These are phyloP conservation scores for Saccharata proteae DNA, from an alignment of 2,329 filamentous ascomycete species.

Conservation along the genomic window DNA sequence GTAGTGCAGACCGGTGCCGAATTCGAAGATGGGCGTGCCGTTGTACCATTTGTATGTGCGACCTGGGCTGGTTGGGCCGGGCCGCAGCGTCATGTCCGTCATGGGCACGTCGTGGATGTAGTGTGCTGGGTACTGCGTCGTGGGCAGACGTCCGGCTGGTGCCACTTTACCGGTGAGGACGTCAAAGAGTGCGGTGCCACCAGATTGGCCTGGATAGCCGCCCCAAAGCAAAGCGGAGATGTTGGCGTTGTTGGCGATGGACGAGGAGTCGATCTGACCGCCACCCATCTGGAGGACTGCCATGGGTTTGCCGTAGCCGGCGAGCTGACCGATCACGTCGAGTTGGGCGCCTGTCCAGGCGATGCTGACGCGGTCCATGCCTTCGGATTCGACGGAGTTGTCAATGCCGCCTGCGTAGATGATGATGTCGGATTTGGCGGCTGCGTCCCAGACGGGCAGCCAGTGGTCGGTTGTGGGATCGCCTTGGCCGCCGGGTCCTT, in stretches of 20 bases:
- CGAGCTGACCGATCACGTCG: conserved; percentile 37
- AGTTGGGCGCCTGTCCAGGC: conserved; percentile 42
- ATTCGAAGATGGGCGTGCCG: conserved; percentile 37
- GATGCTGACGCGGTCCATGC: conserved; percentile 38
- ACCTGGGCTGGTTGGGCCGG: conserved; percentile 33
- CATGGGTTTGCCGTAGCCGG: conserved; percentile 35
- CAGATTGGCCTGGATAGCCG: conserved; percentile 48
- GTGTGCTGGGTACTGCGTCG: conserved; percentile 43
- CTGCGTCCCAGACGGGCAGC: conserved; percentile 16
- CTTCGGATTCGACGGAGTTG: conserved; percentile 39
- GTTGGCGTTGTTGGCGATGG: conserved; percentile 35
- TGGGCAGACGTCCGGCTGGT: conserved; percentile 42
- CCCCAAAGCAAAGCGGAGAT: conserved; percentile 45
- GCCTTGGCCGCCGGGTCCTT: conserved; percentile 21
- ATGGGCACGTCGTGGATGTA: conserved; percentile 41
- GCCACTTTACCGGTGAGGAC: conserved; percentile 39
- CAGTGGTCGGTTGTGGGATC: conserved; percentile 18
- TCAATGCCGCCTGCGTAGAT: conserved; percentile 46
- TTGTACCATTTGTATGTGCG: conserved; percentile 49
- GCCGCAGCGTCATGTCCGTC: conserved; percentile 45
- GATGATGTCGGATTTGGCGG: conserved; percentile 37
- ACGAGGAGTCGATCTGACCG: conserved; percentile 39
- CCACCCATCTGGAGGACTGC: conserved; percentile 41
- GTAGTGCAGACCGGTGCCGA: conserved; percentile 47
- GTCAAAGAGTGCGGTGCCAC: conserved; percentile 43